Conservation (phyloP, 2,329 filamentous ascomycete genomes). For the Colletotrichum godetiae region DNA sequence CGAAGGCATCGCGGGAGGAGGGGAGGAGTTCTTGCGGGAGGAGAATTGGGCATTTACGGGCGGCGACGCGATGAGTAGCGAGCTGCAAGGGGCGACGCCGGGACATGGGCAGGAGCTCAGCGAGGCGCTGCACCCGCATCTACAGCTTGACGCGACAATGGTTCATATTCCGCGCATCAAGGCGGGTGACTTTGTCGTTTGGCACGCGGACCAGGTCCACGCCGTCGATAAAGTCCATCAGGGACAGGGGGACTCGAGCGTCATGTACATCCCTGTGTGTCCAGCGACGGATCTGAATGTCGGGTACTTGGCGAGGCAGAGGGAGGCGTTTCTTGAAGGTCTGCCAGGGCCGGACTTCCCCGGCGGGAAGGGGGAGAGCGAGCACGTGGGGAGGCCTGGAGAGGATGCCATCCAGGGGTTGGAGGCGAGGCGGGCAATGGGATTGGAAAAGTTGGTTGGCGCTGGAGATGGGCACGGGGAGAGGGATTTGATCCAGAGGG, state of each 20-base stretch:
- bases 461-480: constrained; percentile 45
- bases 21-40: constrained; percentile 56
- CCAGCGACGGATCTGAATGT: constrained; percentile 82
- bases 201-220: constrained; percentile 88
- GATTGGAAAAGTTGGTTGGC: constrained; percentile 52
- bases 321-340: constrained; percentile 76
- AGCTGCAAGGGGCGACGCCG: constrained; percentile 76
- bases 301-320: constrained; percentile 76
- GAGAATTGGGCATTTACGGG: constrained; percentile 70
- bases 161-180: constrained; percentile 75
- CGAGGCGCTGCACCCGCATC: constrained; percentile 73
- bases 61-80: constrained; percentile 59
- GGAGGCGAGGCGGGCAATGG: constrained; percentile 56
- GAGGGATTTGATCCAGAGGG: constrained; percentile 48
- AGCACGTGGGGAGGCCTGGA: constrained; percentile 60
- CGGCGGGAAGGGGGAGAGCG: constrained; percentile 74
- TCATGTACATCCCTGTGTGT: constrained; percentile 90
- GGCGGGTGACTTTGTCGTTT: constrained; percentile 82
- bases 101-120: constrained; percentile 78
- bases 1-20: constrained; percentile 34
- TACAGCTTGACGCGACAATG: constrained; percentile 76
- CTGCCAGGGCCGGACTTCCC: constrained; percentile 78
- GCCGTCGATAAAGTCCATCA: constrained; percentile 83
- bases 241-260: constrained; percentile 80
- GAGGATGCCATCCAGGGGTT: constrained; percentile 47